Evolutionary conservation across 179 eudicot species (phyloP), one percentile per base, ranked within the genome.

Genomic region (Silene vulgaris): DNA sequence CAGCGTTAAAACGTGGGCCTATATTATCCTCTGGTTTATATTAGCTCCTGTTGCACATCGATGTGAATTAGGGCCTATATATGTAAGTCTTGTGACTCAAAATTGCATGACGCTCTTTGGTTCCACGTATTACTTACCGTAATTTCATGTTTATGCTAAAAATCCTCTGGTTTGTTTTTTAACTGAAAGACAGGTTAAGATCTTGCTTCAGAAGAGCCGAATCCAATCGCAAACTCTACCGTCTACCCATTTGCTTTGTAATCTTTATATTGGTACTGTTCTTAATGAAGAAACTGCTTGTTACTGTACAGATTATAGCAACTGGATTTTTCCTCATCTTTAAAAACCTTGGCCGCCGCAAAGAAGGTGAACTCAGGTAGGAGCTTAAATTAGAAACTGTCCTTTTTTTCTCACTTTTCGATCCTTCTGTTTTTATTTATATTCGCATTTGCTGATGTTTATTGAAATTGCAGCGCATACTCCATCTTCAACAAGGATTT

Each of bases 401-500:
- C 48, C 9, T 40, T 4, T 8, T 40, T 40, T 40, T 40, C 11
- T 8, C 48, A 2, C 48, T 40, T 40, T 40, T 5, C 12, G 12
- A 7, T 8, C 8, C 8, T 8, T 40, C 8, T 0, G 11, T 40
- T 5, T 37, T 30, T 30, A 30, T 37, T 37, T 37, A 40, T 45
- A 45, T 23, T 69, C 29, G 28, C 57, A 20, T 8, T 52, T 66
- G 21, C 29, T 20, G 52, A 17, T 73, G 48, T 59, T 40, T 14
- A 16, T 8, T 14, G 54, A 28, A 48, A 57, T 35, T 85, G 81
- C 90, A 95, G 99, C 76, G 99, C 97, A 29, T 95, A 95, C 82
- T 95, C 99, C 14, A 87, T 95, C 83, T 95, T 95, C 83, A 95
- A 95, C 67, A 96, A 95, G 81, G 97, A 87, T 81, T 95, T 95